Evolutionary conservation across 2,329 filamentous ascomycete genomes (phyloP).

Genomic region (Apiospora sp.): DNA sequence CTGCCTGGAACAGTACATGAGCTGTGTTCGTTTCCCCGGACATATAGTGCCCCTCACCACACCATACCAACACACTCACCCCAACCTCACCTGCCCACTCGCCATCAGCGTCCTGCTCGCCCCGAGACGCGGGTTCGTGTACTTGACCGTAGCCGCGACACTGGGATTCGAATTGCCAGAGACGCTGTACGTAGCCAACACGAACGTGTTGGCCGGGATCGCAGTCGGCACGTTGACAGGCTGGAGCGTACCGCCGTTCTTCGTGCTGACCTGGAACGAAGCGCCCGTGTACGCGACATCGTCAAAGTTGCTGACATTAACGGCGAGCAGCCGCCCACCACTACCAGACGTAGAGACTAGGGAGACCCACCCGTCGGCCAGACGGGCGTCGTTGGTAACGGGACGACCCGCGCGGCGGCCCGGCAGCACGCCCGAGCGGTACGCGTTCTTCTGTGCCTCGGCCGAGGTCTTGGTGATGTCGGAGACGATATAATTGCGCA

Average conservation of each 20-base stretch:
- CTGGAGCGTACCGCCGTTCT: neutral
- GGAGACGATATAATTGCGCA: constrained; percentile 11
- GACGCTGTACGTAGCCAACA: constrained; percentile 12
- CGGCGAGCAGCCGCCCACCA: neutral
- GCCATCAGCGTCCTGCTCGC: neutral
- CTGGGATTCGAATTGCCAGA: neutral
- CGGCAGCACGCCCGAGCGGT: constrained; percentile 18
- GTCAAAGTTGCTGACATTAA: constrained; percentile 16
- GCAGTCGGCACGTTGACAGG: neutral
- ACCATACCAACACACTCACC: neutral
- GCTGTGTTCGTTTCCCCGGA: too few species aligned
- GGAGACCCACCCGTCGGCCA: constrained; percentile 5
- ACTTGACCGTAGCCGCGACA: constrained; percentile 9
- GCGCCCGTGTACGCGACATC: constrained; percentile 15
- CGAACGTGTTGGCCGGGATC: neutral
- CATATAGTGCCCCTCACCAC: neutral
- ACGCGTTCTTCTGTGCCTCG: constrained; percentile 15
- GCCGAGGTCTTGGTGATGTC: constrained; percentile 15
- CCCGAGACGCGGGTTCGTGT: constrained; percentile 1
- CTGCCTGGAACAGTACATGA: too few species aligned
- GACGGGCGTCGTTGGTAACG: constrained; percentile 3
- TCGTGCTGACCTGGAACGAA: neutral
- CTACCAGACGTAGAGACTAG: neutral
- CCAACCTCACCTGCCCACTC: neutral
- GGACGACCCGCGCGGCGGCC: neutral